These are phyloP conservation scores for Globisporangium sylvaticum DNA, from an alignment of 352 stramenopile species.

Conservation along the genomic window DNA sequence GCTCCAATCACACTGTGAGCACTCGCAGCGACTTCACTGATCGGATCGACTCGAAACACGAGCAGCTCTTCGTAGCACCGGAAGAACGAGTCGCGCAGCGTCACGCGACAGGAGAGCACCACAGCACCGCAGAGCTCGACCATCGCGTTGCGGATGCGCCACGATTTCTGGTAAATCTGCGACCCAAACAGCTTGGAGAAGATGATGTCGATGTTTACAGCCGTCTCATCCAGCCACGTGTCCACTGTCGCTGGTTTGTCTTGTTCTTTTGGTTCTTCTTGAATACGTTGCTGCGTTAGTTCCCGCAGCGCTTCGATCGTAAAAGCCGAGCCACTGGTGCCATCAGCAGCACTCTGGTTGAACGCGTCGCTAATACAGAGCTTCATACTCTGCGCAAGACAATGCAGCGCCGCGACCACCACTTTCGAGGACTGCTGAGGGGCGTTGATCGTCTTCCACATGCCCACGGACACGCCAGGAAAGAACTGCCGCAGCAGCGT, in stretches of 20 bases:
- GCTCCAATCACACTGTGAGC: constrained; percentile 15
- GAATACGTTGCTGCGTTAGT: constrained; percentile 2
- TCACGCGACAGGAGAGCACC: constrained; percentile 43
- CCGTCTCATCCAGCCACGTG: constrained; percentile 48
- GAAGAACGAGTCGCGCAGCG: constrained; percentile 61
- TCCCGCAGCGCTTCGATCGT: constrained; percentile 16
- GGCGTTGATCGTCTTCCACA: constrained; percentile 65
- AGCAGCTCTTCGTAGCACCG: constrained; percentile 77
- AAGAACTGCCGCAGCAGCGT: constrained; percentile 59
- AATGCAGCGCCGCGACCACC: constrained; percentile 52
- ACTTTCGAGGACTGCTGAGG: constrained; percentile 67
- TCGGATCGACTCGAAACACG: constrained; percentile 54
- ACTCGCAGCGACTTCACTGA: constrained; percentile 23
- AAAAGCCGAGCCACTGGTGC: constrained; percentile 1
- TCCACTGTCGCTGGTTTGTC: constrained; percentile 12
- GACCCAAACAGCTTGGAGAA: constrained; percentile 58
- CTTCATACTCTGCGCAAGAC: constrained; percentile 31
- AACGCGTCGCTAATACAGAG: constrained; percentile 32
- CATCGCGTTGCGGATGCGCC: constrained; percentile 56
- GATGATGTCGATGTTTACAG: constrained; percentile 61
- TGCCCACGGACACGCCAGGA: constrained; percentile 52
- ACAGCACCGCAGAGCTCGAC: constrained; percentile 58
- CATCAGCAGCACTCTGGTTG: constrained; percentile 4
- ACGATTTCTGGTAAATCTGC: constrained; percentile 34
- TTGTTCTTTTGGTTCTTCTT: not conserved